Evolutionary conservation across 1,139 yeast genomes (phyloP).

Genomic region (Kodamaea sp.): DNA sequence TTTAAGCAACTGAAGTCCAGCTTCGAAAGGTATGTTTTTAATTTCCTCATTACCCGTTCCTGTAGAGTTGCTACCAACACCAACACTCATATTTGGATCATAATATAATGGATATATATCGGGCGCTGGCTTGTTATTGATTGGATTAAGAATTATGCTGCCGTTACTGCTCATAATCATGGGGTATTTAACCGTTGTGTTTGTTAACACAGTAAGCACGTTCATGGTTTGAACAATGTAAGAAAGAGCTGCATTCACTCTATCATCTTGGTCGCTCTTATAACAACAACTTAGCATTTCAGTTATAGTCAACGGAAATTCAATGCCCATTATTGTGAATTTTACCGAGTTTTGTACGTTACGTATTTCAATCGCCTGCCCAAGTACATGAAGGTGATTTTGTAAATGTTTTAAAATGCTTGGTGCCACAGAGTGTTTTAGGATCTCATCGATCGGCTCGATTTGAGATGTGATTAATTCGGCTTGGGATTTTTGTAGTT

Average conservation of each 20-base stretch:
- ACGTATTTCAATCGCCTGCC: constrained; percentile 28
- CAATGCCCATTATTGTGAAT: constrained; percentile 34
- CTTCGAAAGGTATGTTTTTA: constrained; percentile 25
- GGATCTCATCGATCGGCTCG: constrained; percentile 25
- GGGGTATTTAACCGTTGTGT: constrained; percentile 26
- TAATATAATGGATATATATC: constrained; percentile 28
- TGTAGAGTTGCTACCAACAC: constrained; percentile 10
- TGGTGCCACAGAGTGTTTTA: constrained; percentile 20
- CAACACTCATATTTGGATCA: constrained; percentile 19
- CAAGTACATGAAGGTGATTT: constrained; percentile 17
- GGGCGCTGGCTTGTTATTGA: constrained; percentile 4
- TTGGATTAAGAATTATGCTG: constrained; percentile 27
- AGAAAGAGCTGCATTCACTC: constrained; percentile 32
- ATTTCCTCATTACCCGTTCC: constrained; percentile 19
- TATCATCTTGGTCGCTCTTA: constrained; percentile 16
- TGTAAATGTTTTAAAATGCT: constrained; percentile 20
- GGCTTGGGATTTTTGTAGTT: constrained; percentile 20
- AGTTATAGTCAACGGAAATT: constrained; percentile 33
- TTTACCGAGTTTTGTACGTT: constrained; percentile 20
- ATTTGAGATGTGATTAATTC: constrained; percentile 30
- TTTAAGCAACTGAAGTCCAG: constrained; percentile 31
- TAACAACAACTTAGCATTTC: constrained; percentile 32
- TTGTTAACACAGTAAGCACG: constrained; percentile 24
- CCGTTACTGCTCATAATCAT: constrained; percentile 24
- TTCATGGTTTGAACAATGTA: constrained; percentile 28